phyloP scores from a whole-genome alignment of 441 rosid species.

The Syzygium malaccense region DNA sequence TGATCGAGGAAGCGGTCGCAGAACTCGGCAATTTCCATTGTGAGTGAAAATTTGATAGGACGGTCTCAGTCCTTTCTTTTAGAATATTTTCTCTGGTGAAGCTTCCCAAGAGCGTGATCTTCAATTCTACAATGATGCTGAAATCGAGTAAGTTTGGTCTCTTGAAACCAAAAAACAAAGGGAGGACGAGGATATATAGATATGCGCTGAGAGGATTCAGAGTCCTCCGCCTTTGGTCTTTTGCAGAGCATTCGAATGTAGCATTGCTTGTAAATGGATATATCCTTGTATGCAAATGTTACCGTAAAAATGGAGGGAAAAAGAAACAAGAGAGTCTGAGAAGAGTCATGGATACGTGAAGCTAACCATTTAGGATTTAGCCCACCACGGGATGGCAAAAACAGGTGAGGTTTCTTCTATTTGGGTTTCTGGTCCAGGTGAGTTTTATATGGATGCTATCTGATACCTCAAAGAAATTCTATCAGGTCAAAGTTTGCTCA shows the following conservation, averaged over 20 bases:
- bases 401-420: not conserved
- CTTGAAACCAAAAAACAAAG: not conserved
- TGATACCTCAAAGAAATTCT: not conserved
- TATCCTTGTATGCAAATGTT: not conserved
- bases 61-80: not conserved
- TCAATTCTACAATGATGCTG: not conserved
- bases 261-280: not conserved
- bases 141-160: not conserved
- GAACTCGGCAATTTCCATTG: not conserved
- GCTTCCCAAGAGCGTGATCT: not conserved
- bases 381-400: not conserved
- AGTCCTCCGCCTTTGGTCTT: not conserved
- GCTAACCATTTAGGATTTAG: not conserved
- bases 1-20: conserved; percentile 47
- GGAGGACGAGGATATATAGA: not conserved
- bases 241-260: not conserved
- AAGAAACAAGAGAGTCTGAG: not conserved
- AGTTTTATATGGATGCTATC: not conserved
- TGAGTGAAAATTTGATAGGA: not conserved
- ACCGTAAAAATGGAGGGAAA: not conserved
- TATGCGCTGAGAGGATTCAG: not conserved
- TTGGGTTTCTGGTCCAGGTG: not conserved
- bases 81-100: not conserved
- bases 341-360: not conserved
- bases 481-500: not conserved